These are phyloP conservation scores for Taphrina wiesneri DNA, from an alignment of 1,139 yeast genomes.

Conservation along the genomic window DNA sequence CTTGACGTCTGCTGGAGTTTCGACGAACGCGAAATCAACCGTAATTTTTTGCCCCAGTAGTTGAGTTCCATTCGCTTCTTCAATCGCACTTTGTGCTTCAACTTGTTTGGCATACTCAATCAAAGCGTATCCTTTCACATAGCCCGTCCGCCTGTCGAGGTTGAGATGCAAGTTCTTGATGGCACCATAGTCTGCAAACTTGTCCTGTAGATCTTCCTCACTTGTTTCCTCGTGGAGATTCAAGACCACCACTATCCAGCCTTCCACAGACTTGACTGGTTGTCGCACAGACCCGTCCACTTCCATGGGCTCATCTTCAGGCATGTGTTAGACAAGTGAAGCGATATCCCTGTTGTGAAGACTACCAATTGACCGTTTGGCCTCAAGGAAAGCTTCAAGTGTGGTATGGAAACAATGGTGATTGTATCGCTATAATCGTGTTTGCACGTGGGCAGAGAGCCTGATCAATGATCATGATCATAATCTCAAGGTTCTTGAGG, in stretches of 20 bases:
- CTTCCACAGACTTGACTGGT: constrained; percentile 46
- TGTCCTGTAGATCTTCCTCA: constrained; percentile 52
- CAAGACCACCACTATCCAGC: constrained; percentile 50
- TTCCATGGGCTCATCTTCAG: constrained; percentile 23
- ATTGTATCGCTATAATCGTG: not conserved
- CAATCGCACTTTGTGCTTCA: constrained; percentile 48
- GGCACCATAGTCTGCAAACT: constrained; percentile 50
- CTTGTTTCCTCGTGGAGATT: constrained; percentile 53
- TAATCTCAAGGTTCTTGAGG: no score
- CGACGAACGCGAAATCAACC: constrained; percentile 50
- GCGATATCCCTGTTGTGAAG: no score
- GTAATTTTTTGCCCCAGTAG: constrained; percentile 46
- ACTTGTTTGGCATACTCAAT: constrained; percentile 46
- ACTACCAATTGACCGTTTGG: no score
- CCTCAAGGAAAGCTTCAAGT: not conserved
- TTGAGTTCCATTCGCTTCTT: constrained; percentile 45
- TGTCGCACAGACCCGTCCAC: not conserved
- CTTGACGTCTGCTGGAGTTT: constrained; percentile 37
- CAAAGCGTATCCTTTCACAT: constrained; percentile 52
- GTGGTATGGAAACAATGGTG: not conserved
- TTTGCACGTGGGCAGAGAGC: not conserved
- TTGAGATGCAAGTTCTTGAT: constrained; percentile 50
- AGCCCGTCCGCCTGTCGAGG: constrained; percentile 52
- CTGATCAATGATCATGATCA: not conserved
- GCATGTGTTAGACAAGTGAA: not conserved